Percentiles rank a stretch among this genome's conserved stretches.
These are phyloP conservation scores for Xylariaceae sp. DNA, from an alignment of 2,329 filamentous ascomycete genomes.

Conservation along the genomic window DNA sequence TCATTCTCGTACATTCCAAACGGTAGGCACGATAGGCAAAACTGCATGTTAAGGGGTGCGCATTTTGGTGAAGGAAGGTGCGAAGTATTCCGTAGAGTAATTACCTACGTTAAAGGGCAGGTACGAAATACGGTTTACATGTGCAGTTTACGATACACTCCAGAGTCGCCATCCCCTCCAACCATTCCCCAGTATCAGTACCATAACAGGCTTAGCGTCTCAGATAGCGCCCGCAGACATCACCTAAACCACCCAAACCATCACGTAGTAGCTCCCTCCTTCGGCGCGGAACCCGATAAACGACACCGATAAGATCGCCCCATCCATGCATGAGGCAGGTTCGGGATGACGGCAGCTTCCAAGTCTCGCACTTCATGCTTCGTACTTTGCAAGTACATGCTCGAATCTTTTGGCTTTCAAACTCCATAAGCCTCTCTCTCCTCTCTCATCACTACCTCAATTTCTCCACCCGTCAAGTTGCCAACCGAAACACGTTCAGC, in stretches of 20 bases:
- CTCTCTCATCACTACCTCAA: too few species aligned
- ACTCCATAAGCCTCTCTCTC: too few species aligned
- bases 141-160: background rate
- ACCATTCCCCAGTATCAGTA: too few species aligned
- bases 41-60: too few species aligned
- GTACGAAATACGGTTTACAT: background rate
- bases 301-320: conserved; percentile 10
- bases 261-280: background rate
- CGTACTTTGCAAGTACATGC: too few species aligned
- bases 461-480: too few species aligned
- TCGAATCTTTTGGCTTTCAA: too few species aligned
- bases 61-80: background rate
- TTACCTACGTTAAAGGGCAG: too few species aligned
- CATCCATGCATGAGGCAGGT: conserved; percentile 4
- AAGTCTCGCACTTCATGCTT: background rate
- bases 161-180: background rate
- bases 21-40: too few species aligned
- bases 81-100: background rate
- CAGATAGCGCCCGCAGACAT: background rate
- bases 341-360: conserved; percentile 14
- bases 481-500: too few species aligned
- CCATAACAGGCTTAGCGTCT: conserved; percentile 8
- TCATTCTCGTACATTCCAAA: too few species aligned
- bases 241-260: background rate
- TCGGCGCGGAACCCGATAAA: background rate